phyloP scores from a whole-genome alignment of 306 rosid species.

The Spatholobus suberectus region DNA sequence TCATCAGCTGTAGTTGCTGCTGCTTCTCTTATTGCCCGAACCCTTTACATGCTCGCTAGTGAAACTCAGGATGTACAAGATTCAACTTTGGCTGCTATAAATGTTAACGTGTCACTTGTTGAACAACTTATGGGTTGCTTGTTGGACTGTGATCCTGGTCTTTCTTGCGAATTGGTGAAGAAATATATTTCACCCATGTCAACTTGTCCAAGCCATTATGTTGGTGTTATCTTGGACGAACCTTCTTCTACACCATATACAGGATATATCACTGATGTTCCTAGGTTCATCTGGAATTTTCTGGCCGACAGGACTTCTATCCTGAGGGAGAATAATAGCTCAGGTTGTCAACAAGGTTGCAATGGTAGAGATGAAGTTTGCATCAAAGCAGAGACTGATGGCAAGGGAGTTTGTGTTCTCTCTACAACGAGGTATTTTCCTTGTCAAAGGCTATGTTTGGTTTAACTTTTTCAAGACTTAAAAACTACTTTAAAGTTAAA shows the following conservation, averaged over 20 bases:
- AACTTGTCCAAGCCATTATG: slow-evolving; percentile 89
- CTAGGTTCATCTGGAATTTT: slow-evolving; percentile 90
- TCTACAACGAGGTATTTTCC: slow-evolving; percentile 88
- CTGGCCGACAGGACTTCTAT: slow-evolving; percentile 80
- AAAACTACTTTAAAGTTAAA: neutral
- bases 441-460: neutral
- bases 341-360: slow-evolving; percentile 74
- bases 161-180: slow-evolving; percentile 87
- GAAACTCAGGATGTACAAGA: slow-evolving; percentile 52
- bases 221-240: slow-evolving; percentile 78
- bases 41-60: slow-evolving; percentile 80
- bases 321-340: slow-evolving; percentile 52
- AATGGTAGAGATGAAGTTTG: slow-evolving; percentile 73
- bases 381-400: slow-evolving; percentile 71
- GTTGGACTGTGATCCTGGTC: slow-evolving; percentile 84
- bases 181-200: slow-evolving; percentile 68
- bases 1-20: slow-evolving; percentile 87
- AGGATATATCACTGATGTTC: slow-evolving; percentile 73
- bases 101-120: slow-evolving; percentile 79
- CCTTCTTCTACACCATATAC: slow-evolving; percentile 74
- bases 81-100: slow-evolving; percentile 66
- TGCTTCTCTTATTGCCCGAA: slow-evolving; percentile 88
- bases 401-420: slow-evolving; percentile 78
- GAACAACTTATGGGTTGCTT: slow-evolving; percentile 82
- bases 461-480: neutral